Evolutionary conservation across 2,329 filamentous ascomycete species (phyloP), one percentile per base, ranked within the genome.

Genomic region (Aureobasidium subglaciale): DNA sequence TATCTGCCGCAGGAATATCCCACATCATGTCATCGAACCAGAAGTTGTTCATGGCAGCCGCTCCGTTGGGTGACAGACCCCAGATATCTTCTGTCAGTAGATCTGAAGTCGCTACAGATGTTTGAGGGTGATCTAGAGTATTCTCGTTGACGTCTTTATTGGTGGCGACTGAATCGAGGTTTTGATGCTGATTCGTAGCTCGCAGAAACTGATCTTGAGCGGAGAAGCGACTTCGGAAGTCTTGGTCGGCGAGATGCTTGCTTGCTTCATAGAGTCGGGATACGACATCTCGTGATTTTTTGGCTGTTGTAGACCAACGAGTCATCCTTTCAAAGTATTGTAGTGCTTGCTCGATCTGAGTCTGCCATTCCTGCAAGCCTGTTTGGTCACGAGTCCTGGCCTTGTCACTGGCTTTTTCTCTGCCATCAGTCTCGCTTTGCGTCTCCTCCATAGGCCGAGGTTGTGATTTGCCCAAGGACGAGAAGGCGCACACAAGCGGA

Each of bases 401-500:
- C 27, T 32, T 16, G 16, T 4, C 9, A 18, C n/a, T n/a, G n/a
- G n/a, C n/a, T n/a, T n/a, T n/a, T n/a, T n/a, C n/a, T n/a, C 32
- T 35, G 15, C 2, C n/a, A 35, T 13, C 10, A 15, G 13, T 5
- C 8, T n/a, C 20, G 22, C 18, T 10, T 13, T 27, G 3, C 11
- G 16, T 8, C 2, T 9, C 5, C 9, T 27, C 24, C 13, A 6
- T 11, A 6, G 7, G 5, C 1, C 56, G 20, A 10, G 50, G 25
- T 9, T 37, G 38, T 6, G 58, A 57, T 25, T 60, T 45, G 1
- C 61, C 61, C 10, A 67, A 53, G 5, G 63, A 58, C 1, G 64
- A 62, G 67, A 90, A 89, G 11, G 91, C 75, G 20, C 82, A 86
- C 10, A 92, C 80, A 1, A 92, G 78, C 0, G 87, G 87, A 8